Evolutionary conservation across 768 basidiomycete genomes (phyloP).

Genomic region (Fomitopsis serialis): DNA sequence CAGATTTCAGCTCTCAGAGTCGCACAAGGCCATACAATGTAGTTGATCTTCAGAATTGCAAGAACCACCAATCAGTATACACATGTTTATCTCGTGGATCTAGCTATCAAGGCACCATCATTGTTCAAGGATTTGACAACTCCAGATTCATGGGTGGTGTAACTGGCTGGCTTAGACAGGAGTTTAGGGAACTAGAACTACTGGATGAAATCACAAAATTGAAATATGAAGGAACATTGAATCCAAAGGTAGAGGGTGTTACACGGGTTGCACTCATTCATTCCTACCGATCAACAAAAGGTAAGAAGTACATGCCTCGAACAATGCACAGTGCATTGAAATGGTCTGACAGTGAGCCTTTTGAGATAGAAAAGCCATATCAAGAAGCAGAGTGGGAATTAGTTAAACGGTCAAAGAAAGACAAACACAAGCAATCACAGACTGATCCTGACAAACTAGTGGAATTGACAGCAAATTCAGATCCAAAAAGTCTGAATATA

Average conservation of each 20-base stretch:
- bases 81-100: constrained; percentile 20
- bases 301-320: neutral
- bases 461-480: neutral
- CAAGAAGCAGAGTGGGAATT: neutral
- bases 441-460: neutral
- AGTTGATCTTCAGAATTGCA: constrained; percentile 10
- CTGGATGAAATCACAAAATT: too few species aligned
- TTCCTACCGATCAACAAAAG: neutral
- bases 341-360: neutral
- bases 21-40: constrained; percentile 14
- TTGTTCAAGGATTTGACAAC: too few species aligned
- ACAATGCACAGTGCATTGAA: constrained; percentile 1
- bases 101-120: too few species aligned
- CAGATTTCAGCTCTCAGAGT: too few species aligned
- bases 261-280: constrained; percentile 9
- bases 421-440: neutral
- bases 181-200: too few species aligned
- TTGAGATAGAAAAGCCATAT: neutral
- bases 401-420: neutral
- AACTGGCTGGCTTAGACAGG: too few species aligned
- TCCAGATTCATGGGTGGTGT: too few species aligned
- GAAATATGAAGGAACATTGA: constrained; percentile 3
- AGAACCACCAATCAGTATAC: constrained; percentile 13
- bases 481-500: neutral
- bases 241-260: neutral